Conservation (phyloP, 1,284 basidiomycete genomes). For the Takashimella tepidaria region DNA sequence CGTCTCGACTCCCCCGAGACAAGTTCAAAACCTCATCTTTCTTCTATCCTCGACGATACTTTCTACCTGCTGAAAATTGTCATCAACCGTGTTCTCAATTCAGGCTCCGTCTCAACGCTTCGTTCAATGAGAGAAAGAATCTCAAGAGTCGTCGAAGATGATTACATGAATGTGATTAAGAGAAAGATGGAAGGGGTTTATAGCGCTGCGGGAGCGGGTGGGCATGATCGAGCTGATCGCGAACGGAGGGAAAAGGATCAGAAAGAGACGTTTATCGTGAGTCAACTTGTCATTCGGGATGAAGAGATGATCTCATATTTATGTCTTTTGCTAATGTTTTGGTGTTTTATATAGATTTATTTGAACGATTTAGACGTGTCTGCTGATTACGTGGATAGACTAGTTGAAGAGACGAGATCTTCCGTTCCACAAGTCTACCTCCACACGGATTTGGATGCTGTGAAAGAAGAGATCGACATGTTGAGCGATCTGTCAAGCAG, state of each 20-base stretch:
- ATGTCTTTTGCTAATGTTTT: no score
- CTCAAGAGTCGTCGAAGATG: conserved; percentile 67
- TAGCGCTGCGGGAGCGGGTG: conserved; percentile 31
- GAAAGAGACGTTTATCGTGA: conserved; percentile 69
- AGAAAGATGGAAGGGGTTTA: conserved; percentile 85
- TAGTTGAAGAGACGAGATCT: conserved; percentile 63
- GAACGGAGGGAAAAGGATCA: conserved; percentile 75
- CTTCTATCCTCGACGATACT: conserved; percentile 75
- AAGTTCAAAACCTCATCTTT: conserved; percentile 56
- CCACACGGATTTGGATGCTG: conserved; percentile 52
- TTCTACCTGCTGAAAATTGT: conserved; percentile 90
- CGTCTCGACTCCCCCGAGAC: conserved; percentile 61
- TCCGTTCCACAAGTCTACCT: conserved; percentile 66
- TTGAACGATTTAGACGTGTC: conserved; percentile 87
- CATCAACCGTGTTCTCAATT: conserved; percentile 65
- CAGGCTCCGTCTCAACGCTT: conserved; percentile 61
- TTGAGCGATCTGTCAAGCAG: conserved; percentile 52
- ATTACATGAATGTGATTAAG: conserved; percentile 71
- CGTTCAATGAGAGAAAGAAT: conserved; percentile 60
- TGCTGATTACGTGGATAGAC: conserved; percentile 73
- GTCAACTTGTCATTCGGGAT: conserved; percentile 36
- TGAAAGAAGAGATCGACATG: conserved; percentile 33
- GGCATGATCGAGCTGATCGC: conserved; percentile 47
- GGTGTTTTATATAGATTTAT: conserved; percentile 57
- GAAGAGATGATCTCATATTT: no score